Percentiles rank a stretch among this genome's conserved stretches.
phyloP scores from a whole-genome alignment of 495 filamentous ascomycete genomes.

The Cairneyella variabilis region DNA sequence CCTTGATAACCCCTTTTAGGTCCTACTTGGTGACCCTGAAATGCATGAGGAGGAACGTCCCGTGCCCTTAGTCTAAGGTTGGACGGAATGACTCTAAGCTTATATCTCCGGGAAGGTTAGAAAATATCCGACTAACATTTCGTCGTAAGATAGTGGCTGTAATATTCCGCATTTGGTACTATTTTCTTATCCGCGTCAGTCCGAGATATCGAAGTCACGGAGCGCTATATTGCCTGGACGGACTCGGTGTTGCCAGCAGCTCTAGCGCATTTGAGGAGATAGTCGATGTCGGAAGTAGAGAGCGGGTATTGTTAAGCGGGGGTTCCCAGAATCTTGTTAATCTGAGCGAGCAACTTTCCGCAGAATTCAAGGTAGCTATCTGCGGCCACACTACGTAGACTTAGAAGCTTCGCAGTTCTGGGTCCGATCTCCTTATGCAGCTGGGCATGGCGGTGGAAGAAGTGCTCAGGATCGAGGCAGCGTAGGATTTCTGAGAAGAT shows the following conservation, averaged over 20 bases:
- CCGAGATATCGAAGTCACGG: conserved; percentile 5
- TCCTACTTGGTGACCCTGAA: conserved; percentile 4
- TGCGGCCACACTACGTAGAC: conserved; percentile 22
- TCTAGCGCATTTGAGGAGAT: conserved; percentile 51
- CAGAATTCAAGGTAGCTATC: conserved; percentile 27
- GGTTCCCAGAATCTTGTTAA: conserved; percentile 36
- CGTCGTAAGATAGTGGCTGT: conserved; percentile 53
- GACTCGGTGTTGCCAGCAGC: conserved; percentile 43
- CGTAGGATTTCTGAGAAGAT: conserved; percentile 47
- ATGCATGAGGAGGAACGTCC: not conserved
- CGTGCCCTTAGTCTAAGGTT: conserved; percentile 30
- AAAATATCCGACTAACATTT: conserved; percentile 39
- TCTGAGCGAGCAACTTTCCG: conserved; percentile 30
- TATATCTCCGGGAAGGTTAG: conserved; percentile 31
- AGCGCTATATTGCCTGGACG: conserved; percentile 15
- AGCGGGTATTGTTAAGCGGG: conserved; percentile 31
- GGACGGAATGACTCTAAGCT: conserved; percentile 37
- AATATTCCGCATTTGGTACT: conserved; percentile 52
- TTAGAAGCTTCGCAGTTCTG: conserved; percentile 17
- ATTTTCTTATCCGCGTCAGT: too few species aligned
- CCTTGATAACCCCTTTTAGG: conserved; percentile 23
- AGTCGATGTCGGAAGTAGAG: conserved; percentile 47
- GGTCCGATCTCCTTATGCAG: conserved; percentile 29
- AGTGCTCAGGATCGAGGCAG: conserved; percentile 39
- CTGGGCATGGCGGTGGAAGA: conserved; percentile 20